Conservation (phyloP, 768 basidiomycete species). For the Cubamyces sp. region DNA sequence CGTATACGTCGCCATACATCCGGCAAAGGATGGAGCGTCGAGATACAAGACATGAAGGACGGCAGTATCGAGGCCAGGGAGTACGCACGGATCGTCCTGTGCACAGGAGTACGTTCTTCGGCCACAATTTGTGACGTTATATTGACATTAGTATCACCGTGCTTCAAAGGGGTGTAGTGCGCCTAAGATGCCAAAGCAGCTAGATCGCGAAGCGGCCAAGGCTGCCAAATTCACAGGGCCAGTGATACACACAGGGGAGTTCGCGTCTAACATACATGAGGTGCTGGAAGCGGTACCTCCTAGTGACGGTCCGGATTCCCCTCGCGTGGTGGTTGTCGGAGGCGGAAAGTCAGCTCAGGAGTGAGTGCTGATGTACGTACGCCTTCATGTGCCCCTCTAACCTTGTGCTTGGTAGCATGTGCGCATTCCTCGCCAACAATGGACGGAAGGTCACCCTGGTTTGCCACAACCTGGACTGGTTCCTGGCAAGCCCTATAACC, state of each 20-base stretch:
- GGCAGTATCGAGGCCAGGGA: conserved; percentile 36
- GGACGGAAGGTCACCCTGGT: conserved; percentile 53
- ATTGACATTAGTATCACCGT: neutral
- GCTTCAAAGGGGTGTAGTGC: conserved; percentile 56
- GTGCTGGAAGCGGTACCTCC: conserved; percentile 39
- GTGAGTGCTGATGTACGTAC: conserved; percentile 37
- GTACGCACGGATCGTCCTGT: conserved; percentile 58
- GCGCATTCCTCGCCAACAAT: conserved; percentile 48
- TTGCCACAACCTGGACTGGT: conserved; percentile 54
- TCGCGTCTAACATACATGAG: conserved; percentile 45
- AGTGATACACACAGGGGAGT: conserved; percentile 57
- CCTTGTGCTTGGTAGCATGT: conserved; percentile 33
- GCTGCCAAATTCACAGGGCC: conserved; percentile 41
- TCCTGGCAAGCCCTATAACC: conserved; percentile 48
- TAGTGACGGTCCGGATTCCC: conserved; percentile 20
- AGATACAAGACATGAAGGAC: conserved; percentile 38
- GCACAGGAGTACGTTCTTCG: conserved; percentile 51
- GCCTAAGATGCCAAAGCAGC: conserved; percentile 46
- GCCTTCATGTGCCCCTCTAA: neutral
- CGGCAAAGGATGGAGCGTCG: conserved; percentile 49
- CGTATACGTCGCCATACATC: conserved; percentile 38
- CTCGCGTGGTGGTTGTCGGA: conserved; percentile 54
- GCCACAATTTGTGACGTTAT: neutral
- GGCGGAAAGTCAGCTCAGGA: conserved; percentile 74
- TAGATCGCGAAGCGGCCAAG: conserved; percentile 46